Evolutionary conservation across 768 basidiomycete genomes (phyloP), one percentile per base, ranked within the genome.

Genomic region (Pisolithus tinctorius): DNA sequence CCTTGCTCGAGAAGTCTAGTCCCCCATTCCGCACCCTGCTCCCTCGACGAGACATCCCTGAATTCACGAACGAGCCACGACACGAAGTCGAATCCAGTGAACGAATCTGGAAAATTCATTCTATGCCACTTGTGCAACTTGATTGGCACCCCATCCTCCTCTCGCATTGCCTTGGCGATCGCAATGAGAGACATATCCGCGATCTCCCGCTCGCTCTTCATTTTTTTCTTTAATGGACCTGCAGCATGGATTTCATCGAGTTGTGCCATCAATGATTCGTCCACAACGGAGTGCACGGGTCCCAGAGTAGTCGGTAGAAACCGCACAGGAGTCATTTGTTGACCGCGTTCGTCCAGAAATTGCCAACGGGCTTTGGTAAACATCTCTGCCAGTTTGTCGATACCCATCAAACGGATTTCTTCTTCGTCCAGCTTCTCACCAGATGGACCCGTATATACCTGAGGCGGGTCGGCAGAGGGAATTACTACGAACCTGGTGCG

Each of bases 61-160:
- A 93, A 97, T 66, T 93, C 88, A 30, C 88, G 80, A n/a, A 89
- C 81, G 17, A 96, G 71, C 94, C 94, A 98, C 1, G 85, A 86
- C 23, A 93, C 88, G 58, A 97, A 83, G 39, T 93, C 90, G 55
- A 81, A 84, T 1, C 94, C 94, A 9, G 84, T 90, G 65, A 98
- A 97, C 4, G 87, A 84, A 55, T 93, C 86, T 3, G 80, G 77
- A 61, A 92, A 90, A 36, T 76, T 77, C 16, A 67, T 72, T 11
- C 77, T 74, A 63, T 93, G 88, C 92, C 93, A 97, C 49, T 81
- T 82, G 57, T 90, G 78, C 53, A 88, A 80, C 60, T 90, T 86
- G 69, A 95, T 90, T 6, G 83, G 80, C 10, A 93, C 76, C 7
- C 88, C 90, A 38, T 86, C 86, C 36, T 90, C 87, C 55, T 88